phyloP scores from a whole-genome alignment of 2,329 filamentous ascomycete genomes.

The Trichoderma atrobrunneum region DNA sequence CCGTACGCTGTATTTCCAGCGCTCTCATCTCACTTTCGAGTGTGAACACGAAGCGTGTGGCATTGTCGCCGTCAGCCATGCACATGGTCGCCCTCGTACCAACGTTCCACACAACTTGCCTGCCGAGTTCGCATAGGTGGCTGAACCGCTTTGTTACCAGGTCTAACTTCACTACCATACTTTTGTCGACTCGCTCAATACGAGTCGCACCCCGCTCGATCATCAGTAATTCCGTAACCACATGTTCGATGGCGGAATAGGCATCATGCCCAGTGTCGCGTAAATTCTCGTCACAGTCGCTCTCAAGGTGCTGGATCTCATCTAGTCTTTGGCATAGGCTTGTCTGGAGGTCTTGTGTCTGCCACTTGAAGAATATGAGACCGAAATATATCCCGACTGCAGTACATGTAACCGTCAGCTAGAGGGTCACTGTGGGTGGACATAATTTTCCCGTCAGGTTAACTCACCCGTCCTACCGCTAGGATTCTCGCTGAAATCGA shows the following conservation, averaged over 20 bases:
- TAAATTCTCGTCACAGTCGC: neutral
- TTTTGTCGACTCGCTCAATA: neutral
- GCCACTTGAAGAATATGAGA: neutral
- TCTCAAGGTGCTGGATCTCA: neutral
- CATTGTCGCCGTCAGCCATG: neutral
- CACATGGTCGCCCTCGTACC: neutral
- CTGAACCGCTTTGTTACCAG: neutral
- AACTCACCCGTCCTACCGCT: neutral
- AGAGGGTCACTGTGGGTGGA: neutral
- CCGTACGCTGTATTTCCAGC: neutral
- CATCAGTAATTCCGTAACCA: neutral
- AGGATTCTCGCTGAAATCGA: neutral
- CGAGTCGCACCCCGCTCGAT: neutral
- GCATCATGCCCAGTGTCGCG: neutral
- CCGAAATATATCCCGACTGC: neutral
- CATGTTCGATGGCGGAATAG: neutral
- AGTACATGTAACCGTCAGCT: neutral
- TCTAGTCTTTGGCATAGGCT: neutral
- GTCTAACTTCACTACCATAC: neutral
- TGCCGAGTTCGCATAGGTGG: neutral
- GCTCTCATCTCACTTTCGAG: neutral
- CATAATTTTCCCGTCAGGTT: neutral
- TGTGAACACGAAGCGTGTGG: neutral
- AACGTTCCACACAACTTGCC: neutral
- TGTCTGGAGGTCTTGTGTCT: neutral